A percentile compares a stretch with the other conserved stretches of the same genome.
phyloP scores from a whole-genome alignment of 1,284 basidiomycete species.

The Ustilago esculenta region DNA sequence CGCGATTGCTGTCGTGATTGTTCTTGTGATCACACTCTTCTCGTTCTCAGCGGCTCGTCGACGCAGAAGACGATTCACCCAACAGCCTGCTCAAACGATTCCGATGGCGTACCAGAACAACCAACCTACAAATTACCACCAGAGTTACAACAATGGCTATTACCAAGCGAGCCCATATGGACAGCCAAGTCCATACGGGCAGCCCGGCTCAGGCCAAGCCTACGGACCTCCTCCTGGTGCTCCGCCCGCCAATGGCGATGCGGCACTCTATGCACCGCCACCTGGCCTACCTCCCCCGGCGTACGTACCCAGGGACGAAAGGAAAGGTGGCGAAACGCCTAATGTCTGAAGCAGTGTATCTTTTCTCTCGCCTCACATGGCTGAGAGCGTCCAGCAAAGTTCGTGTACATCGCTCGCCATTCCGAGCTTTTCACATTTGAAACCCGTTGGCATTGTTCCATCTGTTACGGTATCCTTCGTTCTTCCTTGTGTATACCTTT shows the following conservation, averaged over 20 bases:
- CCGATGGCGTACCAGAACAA: slow-evolving; percentile 37
- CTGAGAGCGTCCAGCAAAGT: too few relatives aligned
- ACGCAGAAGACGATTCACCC: slow-evolving; percentile 24
- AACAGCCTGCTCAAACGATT: slow-evolving; percentile 11
- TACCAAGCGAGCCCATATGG: slow-evolving; percentile 24
- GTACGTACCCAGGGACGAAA: slow-evolving; percentile 28
- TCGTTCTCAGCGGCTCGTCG: slow-evolving; percentile 6
- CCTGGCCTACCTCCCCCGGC: slow-evolving; percentile 39
- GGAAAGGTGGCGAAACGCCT: slow-evolving; percentile 17
- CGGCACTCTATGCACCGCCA: slow-evolving; percentile 32
- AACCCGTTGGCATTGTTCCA: too few relatives aligned
- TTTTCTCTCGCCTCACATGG: too few relatives aligned
- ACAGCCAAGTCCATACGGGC: slow-evolving; percentile 15
- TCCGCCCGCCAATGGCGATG: slow-evolving; percentile 22
- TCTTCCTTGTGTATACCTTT: not conserved
- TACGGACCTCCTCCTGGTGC: slow-evolving; percentile 36
- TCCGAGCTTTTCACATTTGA: not conserved
- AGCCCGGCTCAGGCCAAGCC: slow-evolving; percentile 11
- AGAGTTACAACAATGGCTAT: slow-evolving; percentile 27
- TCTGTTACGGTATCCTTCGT: too few relatives aligned
- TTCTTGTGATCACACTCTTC: slow-evolving; percentile 18
- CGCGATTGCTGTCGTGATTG: slow-evolving; percentile 21
- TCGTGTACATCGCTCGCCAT: too few relatives aligned
- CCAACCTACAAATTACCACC: slow-evolving; percentile 11
- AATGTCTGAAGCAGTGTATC: too few relatives aligned